Conservation (phyloP, 805 yeast species). For the Schizosaccharomyces lindneri region DNA sequence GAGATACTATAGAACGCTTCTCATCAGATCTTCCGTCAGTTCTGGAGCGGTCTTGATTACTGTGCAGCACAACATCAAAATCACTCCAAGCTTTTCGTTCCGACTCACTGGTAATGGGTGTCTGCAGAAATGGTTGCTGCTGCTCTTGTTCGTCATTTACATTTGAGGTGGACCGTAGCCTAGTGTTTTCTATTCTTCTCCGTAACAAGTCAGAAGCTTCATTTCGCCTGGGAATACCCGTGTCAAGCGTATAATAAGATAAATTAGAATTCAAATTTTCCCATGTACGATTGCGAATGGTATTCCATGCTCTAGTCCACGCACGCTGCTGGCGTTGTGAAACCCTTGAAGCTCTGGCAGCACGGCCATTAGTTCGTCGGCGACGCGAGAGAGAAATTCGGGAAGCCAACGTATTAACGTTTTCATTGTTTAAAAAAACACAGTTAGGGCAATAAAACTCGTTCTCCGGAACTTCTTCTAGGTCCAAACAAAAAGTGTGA, state of each 20-base stretch:
- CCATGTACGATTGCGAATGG: not conserved
- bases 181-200: not conserved
- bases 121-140: not conserved
- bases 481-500: constrained; percentile 13
- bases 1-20: not conserved
- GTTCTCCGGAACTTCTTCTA: constrained; percentile 12
- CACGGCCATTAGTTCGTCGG: not conserved
- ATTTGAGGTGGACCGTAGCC: not conserved
- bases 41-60: not conserved
- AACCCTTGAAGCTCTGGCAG: not conserved
- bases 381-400: not conserved
- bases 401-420: not conserved
- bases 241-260: not conserved
- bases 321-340: not conserved
- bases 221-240: not conserved
- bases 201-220: not conserved
- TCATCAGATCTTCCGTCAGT: not conserved
- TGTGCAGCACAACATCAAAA: not conserved
- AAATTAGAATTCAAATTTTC: not conserved
- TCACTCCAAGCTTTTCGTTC: not conserved
- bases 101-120: not conserved
- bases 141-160: not conserved
- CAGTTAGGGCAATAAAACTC: constrained; percentile 15
- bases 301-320: not conserved
- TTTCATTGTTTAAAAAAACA: constrained; percentile 2